Percentiles rank a stretch among this genome's conserved stretches.
These are phyloP conservation scores for Nothopassalora personata DNA, from an alignment of 2,329 filamentous ascomycete genomes.

Conservation along the genomic window DNA sequence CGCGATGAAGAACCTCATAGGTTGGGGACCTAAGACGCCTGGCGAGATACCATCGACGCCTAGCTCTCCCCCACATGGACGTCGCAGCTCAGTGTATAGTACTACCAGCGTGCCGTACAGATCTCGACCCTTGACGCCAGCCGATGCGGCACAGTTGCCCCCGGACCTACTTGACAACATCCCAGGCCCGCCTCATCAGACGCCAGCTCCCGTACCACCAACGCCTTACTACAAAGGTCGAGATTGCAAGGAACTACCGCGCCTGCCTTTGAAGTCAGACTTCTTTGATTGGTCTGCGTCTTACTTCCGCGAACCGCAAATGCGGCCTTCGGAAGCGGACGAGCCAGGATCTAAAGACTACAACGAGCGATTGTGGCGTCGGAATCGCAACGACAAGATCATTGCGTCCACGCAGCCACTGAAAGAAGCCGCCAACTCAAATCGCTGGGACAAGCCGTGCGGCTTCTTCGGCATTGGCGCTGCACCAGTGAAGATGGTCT, in stretches of 20 bases:
- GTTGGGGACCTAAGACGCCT: slow-evolving; percentile 28
- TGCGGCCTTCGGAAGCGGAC: slow-evolving; percentile 93
- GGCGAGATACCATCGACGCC: slow-evolving; percentile 20
- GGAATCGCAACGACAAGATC: slow-evolving; percentile 87
- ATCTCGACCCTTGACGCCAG: slow-evolving; percentile 38
- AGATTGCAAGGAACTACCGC: slow-evolving; percentile 53
- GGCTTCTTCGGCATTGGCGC: slow-evolving; percentile 83
- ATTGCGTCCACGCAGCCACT: slow-evolving; percentile 88
- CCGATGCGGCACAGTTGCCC: slow-evolving; percentile 44
- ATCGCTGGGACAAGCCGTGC: slow-evolving; percentile 78
- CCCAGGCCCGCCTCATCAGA: slow-evolving; percentile 51
- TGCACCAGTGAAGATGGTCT: slow-evolving; percentile 87
- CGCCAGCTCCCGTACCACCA: slow-evolving; percentile 70
- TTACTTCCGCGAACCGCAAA: slow-evolving; percentile 97
- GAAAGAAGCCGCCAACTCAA: slow-evolving; percentile 78
- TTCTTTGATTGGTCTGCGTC: slow-evolving; percentile 94
- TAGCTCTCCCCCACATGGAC: slow-evolving; percentile 23
- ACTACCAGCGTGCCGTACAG: slow-evolving; percentile 29
- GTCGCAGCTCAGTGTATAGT: slow-evolving; percentile 22
- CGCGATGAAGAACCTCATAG: slow-evolving; percentile 58
- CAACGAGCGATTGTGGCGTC: slow-evolving; percentile 87
- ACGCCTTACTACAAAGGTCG: slow-evolving; percentile 68
- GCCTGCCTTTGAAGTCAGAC: slow-evolving; percentile 70
- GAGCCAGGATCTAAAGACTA: slow-evolving; percentile 95
- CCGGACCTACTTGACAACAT: slow-evolving; percentile 66